Base-by-base conservation (phyloP, 169 alveolate genomes). In the Eimeria acervulina region DNA sequence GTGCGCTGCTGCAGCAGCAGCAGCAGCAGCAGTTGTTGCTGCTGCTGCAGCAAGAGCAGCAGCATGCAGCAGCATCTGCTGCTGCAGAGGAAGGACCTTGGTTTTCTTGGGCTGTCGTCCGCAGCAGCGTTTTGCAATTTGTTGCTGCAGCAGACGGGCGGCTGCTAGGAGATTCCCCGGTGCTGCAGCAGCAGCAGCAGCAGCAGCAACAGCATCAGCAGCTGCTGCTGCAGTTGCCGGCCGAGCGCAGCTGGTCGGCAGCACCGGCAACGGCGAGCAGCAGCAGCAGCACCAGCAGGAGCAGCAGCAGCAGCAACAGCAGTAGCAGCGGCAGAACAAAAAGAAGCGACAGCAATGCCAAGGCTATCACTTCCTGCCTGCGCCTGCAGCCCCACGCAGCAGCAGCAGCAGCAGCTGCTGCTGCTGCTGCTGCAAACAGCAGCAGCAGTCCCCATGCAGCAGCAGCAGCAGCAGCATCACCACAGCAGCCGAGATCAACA, bases 111-210 rank as follows among this genome's bases (percentile, higher is more conserved):
- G 89, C 23, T 15, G 89, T 38, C 0, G 33, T 78, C 0, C 33
- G 66, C 36, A n/a, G 59, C 89, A 78, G 63, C 66, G 89, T 78
- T 19, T 23, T 40, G 89, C 38, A 38, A 38, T 78, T 42, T 44
- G 59, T 40, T 26, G 89, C 89, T 38, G 89, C 89, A 44, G 89
- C 89, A 78, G 63, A 78, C 44, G 23, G 52, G 38, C 55, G 66
- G 36, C 33, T 78, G 66, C 89, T 78, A 15, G 40, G 17, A 21
- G 89, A 40, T 23, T 26, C 40, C 40, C 89, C 4, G 26, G 66
- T 17, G 66, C 89, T 38, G 66, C 89, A 78, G 28, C 89, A 78
- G 89, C 89, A 78, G 40, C 89, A 78, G 89, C 89, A 78, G 31
- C 89, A 78, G 89, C 89, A 15, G 36, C 68, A 38, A 19, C 68